Conservation (phyloP, 495 filamentous ascomycete species). For the Penicillium psychrofluorescens region DNA sequence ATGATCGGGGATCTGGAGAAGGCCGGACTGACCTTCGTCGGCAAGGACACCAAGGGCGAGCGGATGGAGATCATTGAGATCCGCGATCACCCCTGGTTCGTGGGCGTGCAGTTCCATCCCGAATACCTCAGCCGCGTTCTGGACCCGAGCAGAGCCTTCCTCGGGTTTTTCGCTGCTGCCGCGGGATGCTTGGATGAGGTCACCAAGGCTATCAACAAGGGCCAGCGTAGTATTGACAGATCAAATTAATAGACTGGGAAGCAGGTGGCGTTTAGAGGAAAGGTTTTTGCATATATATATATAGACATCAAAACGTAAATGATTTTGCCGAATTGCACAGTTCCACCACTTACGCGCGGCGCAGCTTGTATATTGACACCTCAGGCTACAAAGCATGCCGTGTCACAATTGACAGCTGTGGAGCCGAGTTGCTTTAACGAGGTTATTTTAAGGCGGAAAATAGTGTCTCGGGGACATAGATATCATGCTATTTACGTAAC, state of each 20-base stretch:
- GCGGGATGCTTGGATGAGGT: conserved; percentile 54
- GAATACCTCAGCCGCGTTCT: conserved; percentile 73
- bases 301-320: too few species aligned
- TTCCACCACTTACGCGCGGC: too few species aligned
- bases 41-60: conserved; percentile 74
- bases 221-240: background rate
- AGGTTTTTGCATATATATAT: background rate
- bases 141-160: conserved; percentile 67
- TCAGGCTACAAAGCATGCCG: too few species aligned
- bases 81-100: conserved; percentile 83
- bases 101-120: conserved; percentile 86
- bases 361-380: too few species aligned
- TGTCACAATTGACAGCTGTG: too few species aligned
- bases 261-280: background rate
- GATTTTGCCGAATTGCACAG: too few species aligned
- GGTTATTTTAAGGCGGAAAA: too few species aligned
- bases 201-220: conserved; percentile 7
- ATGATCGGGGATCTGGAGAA: conserved; percentile 26
- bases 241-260: background rate
- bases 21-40: conserved; percentile 40
- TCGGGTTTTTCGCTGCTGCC: conserved; percentile 80
- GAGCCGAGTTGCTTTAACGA: too few species aligned
- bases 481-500: too few species aligned
- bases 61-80: conserved; percentile 92
- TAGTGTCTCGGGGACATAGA: too few species aligned